phyloP scores from a whole-genome alignment of 352 stramenopile genomes.

The Phytophthora citrophthora region DNA sequence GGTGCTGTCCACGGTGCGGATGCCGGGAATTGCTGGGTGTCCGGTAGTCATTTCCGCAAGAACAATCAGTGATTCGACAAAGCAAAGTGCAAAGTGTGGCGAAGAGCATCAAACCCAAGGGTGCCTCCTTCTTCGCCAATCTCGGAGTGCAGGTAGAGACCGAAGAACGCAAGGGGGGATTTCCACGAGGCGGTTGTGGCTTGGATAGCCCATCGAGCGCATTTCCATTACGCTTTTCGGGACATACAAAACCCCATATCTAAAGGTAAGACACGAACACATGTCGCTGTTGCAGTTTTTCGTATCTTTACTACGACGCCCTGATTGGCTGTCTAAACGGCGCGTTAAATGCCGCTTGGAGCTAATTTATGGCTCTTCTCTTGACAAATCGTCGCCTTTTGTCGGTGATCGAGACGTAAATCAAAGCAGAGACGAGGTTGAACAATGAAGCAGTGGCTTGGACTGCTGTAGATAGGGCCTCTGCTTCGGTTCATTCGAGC shows the following conservation, averaged over 20 bases:
- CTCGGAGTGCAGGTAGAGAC: constrained; percentile 6
- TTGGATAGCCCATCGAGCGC: constrained; percentile 7
- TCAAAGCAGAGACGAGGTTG: not conserved
- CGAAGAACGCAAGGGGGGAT: not conserved
- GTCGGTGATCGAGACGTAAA: constrained; percentile 14
- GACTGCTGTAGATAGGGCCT: too few species aligned
- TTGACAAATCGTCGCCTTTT: constrained; percentile 22
- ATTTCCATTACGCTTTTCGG: constrained; percentile 25
- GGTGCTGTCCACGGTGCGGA: not conserved
- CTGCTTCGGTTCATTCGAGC: too few species aligned
- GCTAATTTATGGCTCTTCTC: constrained; percentile 20
- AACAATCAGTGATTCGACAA: constrained; percentile 3
- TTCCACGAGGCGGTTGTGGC: not conserved
- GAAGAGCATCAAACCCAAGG: not conserved
- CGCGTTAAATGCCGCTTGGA: constrained; percentile 8
- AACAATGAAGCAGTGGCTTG: not conserved
- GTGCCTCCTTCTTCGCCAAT: constrained; percentile 17
- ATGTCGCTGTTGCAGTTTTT: constrained; percentile 15
- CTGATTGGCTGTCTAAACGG: constrained; percentile 4
- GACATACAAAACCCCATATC: not conserved
- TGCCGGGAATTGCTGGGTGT: constrained; percentile 4
- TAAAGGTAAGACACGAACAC: not conserved
- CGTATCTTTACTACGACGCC: constrained; percentile 16
- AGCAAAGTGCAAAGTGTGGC: constrained; percentile 18
- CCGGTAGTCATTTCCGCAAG: constrained; percentile 17